Base-by-base conservation (phyloP, 768 basidiomycete genomes). In the Boletus speciosus region DNA sequence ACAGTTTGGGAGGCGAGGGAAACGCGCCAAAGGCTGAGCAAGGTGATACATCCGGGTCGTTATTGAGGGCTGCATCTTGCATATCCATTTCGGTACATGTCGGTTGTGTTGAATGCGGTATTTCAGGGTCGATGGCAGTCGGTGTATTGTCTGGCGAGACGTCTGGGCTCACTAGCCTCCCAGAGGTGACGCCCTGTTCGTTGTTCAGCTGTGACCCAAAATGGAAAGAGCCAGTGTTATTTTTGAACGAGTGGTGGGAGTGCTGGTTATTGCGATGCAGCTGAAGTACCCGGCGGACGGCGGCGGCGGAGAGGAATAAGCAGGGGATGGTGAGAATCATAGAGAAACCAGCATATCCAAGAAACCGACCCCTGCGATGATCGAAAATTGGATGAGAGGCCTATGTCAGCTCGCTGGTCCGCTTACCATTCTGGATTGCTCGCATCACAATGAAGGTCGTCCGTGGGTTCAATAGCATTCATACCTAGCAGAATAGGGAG, bases 321-420 rank as follows among this genome's bases (percentile, higher is more conserved):
- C 78, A 79, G 3, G 85, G 85, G 15, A 84, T 64, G 4, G 76
- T 69, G 10, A 81, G 65, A 40, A 81, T 50, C 52, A 84, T 73
- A 0, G 84, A 77, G 7, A 76, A 62, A 7, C 84, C 86, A 12
- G 84, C 79, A 59, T 85, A 86, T 37, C 81, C 79, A n/a, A 84
- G 59, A 51, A 86, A 76, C 42, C 85, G 81, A 31, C 81, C 75
- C 86, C 86, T 87, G 50, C 2, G 43, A 51, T 45, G 37, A 43
- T 43, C 40, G 27, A 51, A 49, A n/a, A 31, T 39, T 47, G 9
- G 44, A 41, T 45, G 31, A 61, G 37, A 48, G 19, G 34, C 25
- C 45, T 4, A 54, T 41, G 27, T 38, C 8, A 34, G 27, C 10
- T 44, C 2, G 38, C 29, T 31, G 25, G 31, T 42, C 19, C 39